Percentiles rank a stretch among this genome's conserved stretches.
Conservation (phyloP, 495 filamentous ascomycete species). For the Evernia prunastri region DNA sequence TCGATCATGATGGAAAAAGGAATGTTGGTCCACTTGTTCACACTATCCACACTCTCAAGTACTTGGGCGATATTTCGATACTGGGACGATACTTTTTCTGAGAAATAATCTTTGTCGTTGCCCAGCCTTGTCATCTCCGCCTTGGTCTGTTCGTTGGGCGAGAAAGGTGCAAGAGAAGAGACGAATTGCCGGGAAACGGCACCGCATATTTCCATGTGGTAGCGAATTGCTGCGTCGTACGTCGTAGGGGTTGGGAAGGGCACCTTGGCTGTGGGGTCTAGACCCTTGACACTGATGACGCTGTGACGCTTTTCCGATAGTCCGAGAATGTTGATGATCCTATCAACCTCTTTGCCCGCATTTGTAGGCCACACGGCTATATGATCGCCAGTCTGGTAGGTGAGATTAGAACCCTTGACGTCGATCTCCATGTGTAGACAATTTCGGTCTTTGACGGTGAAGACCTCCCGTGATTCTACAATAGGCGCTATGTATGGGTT, state of each 20-base stretch:
- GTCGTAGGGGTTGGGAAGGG: constrained; percentile 97
- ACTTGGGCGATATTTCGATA: constrained; percentile 88
- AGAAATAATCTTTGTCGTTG: constrained; percentile 93
- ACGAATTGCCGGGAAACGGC: constrained; percentile 96
- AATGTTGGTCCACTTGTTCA: constrained; percentile 69
- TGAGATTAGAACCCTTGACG: constrained; percentile 75
- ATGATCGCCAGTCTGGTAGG: constrained; percentile 95
- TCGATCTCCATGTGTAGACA: constrained; percentile 97
- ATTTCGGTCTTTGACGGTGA: constrained; percentile 86
- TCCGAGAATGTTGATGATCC: constrained; percentile 74
- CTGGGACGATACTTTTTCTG: constrained; percentile 72
- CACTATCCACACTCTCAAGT: constrained; percentile 63
- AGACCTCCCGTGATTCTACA: constrained; percentile 79
- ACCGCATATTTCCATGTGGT: constrained; percentile 95
- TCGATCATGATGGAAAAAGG: constrained; percentile 96
- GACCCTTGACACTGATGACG: constrained; percentile 84
- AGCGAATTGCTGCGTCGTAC: constrained; percentile 87
- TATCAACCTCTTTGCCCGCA: constrained; percentile 83
- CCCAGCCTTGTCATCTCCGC: constrained; percentile 83
- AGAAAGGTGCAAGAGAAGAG: constrained; percentile 78
- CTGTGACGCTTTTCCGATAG: constrained; percentile 68
- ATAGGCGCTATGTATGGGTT: constrained; percentile 98
- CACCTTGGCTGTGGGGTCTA: constrained; percentile 94
- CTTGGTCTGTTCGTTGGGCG: constrained; percentile 76
- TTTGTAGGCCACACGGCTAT: constrained; percentile 98